These are phyloP conservation scores for Rubroshorea leprosula DNA, from an alignment of 345 rosid species.

Conservation along the genomic window DNA sequence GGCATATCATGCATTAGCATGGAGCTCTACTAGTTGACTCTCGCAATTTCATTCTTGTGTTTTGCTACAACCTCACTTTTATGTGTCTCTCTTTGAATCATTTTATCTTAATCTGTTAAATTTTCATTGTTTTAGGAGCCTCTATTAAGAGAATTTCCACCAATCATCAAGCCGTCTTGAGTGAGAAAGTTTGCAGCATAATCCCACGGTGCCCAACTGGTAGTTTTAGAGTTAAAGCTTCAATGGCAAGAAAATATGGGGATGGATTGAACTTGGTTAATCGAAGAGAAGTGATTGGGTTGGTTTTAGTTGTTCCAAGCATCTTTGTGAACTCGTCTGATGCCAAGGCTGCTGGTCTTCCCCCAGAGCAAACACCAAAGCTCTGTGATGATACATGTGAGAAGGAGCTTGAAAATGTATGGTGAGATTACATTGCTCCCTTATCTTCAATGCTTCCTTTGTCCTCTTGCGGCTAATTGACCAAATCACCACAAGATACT, in stretches of 20 bases:
- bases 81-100: constrained; percentile 8
- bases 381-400: constrained; percentile 71
- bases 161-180: constrained; percentile 16
- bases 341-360: constrained; percentile 67
- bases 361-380: constrained; percentile 78
- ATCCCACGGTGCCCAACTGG: constrained; percentile 24
- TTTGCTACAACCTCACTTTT: neutral
- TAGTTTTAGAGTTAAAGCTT: constrained; percentile 22
- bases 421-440: constrained; percentile 67
- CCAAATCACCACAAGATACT: neutral
- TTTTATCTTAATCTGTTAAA: constrained; percentile 1
- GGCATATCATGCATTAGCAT: neutral
- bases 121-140: constrained; percentile 20
- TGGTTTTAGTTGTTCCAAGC: constrained; percentile 47
- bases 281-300: constrained; percentile 57
- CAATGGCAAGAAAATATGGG: constrained; percentile 23
- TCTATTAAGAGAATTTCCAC: constrained; percentile 24
- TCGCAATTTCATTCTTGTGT: neutral
- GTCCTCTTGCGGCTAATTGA: too few species aligned
- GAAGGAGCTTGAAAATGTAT: constrained; percentile 98
- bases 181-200: constrained; percentile 23
- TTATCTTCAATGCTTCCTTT: constrained; percentile 11
- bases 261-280: constrained; percentile 20
- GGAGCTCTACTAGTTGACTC: neutral
- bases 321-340: constrained; percentile 27